Base-by-base conservation (phyloP, 1,139 yeast genomes). In the Torulaspora globosa region DNA sequence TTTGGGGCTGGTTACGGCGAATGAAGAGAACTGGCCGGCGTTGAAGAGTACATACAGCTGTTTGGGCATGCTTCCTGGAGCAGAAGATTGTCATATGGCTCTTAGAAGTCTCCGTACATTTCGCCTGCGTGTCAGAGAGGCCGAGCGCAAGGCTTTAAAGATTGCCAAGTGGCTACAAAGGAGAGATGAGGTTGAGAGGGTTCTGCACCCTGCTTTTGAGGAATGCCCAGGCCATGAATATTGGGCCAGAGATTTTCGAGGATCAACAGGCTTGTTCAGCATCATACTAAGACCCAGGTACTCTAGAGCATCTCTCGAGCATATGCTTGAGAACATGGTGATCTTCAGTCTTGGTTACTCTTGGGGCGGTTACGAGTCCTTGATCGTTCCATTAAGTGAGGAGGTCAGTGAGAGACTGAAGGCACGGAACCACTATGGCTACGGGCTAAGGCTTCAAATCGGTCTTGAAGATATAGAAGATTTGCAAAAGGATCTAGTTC, bases 281-380 rank as follows among this genome's bases (percentile, higher is more conserved):
- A 31, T 48, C 12, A 41, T 45, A 6, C 37, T 48, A n/a, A 39
- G 42, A 10, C 47, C 41, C 3, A 35, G 30, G 8, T 42, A 38
- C 33, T 21, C 32, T n/a, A 38, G 30, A 36, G 33, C 39, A 8
- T 43, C 38, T 10, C 33, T 48, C 7, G 39, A 42, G 18, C 24
- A 30, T 12, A 45, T 48, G 47, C 41, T 48, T 15, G 49, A 48
- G 29, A 35, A 43, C 11, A 48, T 39, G 44, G 18, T 24, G 12
- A 19, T 48, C 9, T 48, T 48, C 33, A 27, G 29, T 9, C 36
- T 48, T 16, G 49, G 51, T 10, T 48, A 31, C 27, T 48, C 51
- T 23, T 48, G 51, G 51, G 51, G 51, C 11, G 51, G 51, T 15
- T 48, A 48, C 29, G 51, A 48, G 18, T 41, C 47, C 2, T 37